Evolutionary conservation across 2,329 filamentous ascomycete species (phyloP).

Genomic region (Pyricularia grisea): DNA sequence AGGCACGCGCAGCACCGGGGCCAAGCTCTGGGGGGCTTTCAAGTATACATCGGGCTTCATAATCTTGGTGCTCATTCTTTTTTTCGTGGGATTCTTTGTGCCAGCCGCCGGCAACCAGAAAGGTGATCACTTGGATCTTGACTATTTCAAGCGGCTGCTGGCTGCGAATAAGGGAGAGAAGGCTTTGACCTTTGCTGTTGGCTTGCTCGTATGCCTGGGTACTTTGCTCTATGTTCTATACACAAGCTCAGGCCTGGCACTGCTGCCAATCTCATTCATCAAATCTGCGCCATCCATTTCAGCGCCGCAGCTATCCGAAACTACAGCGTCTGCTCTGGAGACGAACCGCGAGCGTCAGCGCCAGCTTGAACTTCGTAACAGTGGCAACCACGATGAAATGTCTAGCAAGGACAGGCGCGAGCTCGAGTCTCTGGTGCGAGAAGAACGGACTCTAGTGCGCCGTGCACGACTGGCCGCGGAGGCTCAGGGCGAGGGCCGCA

Average conservation of each 20-base stretch:
- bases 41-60: constrained; percentile 90
- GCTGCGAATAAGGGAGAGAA: constrained; percentile 86
- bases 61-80: constrained; percentile 68
- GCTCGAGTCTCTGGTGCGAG: constrained; percentile 74
- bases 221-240: constrained; percentile 82
- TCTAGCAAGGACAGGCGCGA: constrained; percentile 82
- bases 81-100: constrained; percentile 89
- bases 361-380: constrained; percentile 78
- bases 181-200: constrained; percentile 80
- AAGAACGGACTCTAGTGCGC: constrained; percentile 86
- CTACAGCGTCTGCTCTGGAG: constrained; percentile 71
- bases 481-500: constrained; percentile 66
- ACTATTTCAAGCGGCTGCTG: constrained; percentile 83
- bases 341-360: constrained; percentile 85
- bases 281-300: constrained; percentile 85
- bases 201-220: constrained; percentile 79
- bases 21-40: constrained; percentile 70
- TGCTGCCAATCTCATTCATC: constrained; percentile 84
- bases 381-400: constrained; percentile 64
- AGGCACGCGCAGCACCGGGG: constrained; percentile 60
- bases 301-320: constrained; percentile 66
- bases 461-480: constrained; percentile 82
- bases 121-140: constrained; percentile 60
- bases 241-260: constrained; percentile 77
- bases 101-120: constrained; percentile 63